A percentile compares a stretch with the other conserved stretches of the same genome.
phyloP scores from a whole-genome alignment of 2,329 filamentous ascomycete species.

The Aspergillus sp. region DNA sequence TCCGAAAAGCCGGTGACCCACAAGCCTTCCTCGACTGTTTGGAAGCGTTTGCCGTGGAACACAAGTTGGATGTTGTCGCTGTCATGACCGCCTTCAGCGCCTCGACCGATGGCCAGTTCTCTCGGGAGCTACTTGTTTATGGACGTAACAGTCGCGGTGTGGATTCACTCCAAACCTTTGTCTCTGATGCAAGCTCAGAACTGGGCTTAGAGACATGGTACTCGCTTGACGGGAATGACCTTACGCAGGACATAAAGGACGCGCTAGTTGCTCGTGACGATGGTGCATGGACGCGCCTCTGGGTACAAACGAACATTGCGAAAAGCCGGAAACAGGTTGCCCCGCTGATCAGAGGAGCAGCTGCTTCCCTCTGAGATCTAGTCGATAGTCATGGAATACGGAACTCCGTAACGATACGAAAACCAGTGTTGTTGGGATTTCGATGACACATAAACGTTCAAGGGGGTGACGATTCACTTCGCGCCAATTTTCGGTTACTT shows the following conservation, averaged over 20 bases:
- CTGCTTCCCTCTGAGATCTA: slow-evolving; percentile 25
- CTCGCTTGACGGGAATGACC: slow-evolving; percentile 24
- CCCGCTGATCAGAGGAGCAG: slow-evolving; percentile 55
- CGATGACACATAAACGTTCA: neutral
- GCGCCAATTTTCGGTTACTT: too few species aligned
- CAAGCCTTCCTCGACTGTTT: slow-evolving; percentile 43
- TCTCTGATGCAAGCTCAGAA: slow-evolving; percentile 41
- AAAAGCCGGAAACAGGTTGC: slow-evolving; percentile 65
- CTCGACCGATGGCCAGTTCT: slow-evolving; percentile 38
- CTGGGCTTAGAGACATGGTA: slow-evolving; percentile 44
- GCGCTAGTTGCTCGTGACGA: slow-evolving; percentile 13
- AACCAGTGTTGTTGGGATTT: neutral
- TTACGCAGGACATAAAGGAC: slow-evolving; percentile 18
- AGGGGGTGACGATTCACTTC: too few species aligned
- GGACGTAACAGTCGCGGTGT: slow-evolving; percentile 40
- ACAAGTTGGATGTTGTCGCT: slow-evolving; percentile 53
- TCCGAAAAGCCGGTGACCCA: slow-evolving; percentile 45
- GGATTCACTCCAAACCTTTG: slow-evolving; percentile 47
- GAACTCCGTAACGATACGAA: neutral
- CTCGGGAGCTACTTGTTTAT: slow-evolving; percentile 54
- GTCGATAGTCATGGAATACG: neutral
- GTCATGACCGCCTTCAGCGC: slow-evolving; percentile 60
- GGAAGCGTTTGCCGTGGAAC: slow-evolving; percentile 46
- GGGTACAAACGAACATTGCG: slow-evolving; percentile 56
- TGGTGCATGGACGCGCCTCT: slow-evolving; percentile 48